phyloP scores from a whole-genome alignment of 1,284 basidiomycete species.

The Apiotrichum siamense region DNA sequence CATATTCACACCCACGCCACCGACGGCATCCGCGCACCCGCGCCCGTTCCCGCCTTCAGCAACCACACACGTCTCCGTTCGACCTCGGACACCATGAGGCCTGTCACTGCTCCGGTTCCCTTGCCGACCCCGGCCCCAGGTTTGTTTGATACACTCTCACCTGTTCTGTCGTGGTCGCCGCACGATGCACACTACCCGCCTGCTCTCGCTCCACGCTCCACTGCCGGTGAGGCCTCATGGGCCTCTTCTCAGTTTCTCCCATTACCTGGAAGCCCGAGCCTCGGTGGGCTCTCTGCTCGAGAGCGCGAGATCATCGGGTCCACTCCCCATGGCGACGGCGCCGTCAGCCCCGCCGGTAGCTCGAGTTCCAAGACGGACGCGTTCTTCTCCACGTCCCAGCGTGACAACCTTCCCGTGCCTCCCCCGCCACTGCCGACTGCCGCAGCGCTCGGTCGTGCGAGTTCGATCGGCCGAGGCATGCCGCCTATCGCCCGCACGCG shows the following conservation, averaged over 20 bases:
- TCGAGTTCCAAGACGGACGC: slow-evolving; percentile 36
- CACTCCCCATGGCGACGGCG: slow-evolving; percentile 2
- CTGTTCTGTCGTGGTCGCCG: slow-evolving; percentile 4
- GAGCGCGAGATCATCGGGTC: not conserved
- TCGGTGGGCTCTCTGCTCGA: not conserved
- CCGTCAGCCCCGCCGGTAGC: slow-evolving; percentile 27
- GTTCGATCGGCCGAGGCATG: not conserved
- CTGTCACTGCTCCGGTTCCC: not conserved
- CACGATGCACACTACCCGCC: not conserved
- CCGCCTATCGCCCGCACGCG: slow-evolving; percentile 8
- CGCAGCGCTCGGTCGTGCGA: not conserved
- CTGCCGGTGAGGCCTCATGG: no score
- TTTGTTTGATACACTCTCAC: not conserved
- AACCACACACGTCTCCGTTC: not conserved
- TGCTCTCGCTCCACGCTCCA: not conserved
- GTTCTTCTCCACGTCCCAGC: slow-evolving; percentile 29
- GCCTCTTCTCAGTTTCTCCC: not conserved
- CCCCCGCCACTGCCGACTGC: slow-evolving; percentile 18
- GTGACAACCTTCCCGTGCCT: slow-evolving; percentile 28
- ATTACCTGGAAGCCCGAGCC: not conserved
- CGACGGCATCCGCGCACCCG: not conserved
- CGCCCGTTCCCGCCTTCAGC: not conserved
- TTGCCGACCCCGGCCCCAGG: not conserved
- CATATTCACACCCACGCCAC: not conserved
- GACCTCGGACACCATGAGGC: not conserved